Base-by-base conservation (phyloP, 2,329 filamentous ascomycete species). In the Colletotrichum lini region DNA sequence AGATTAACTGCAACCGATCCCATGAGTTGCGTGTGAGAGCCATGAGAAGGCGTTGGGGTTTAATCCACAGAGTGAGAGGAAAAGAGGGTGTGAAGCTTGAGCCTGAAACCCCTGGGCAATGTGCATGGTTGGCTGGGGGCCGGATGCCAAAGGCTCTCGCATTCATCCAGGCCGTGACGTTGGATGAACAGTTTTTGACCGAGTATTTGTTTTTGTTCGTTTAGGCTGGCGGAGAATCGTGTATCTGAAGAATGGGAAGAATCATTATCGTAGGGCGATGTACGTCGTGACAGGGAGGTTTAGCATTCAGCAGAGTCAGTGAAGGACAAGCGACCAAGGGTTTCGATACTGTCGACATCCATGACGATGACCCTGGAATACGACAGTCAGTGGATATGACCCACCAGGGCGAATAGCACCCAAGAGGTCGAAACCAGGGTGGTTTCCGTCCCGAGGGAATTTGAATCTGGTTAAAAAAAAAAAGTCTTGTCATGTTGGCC, bases 71-170 rank as follows among this genome's bases (percentile, higher is more conserved):
- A 54, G 3, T 21, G 54, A 49, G 53, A 38, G 18, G 47, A 3
- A 21, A 47, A 49, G 58, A 67, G 52, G 68, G 64, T 67, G 64
- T 62, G 57, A 67, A 57, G 68, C 64, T 42, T 45, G 21, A 56
- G 64, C 50, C 68, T 38, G 40, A 30, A 57, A 58, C 57, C 68
- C 68, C 68, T 67, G 64, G 16, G 35, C 15, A 16, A 16, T 8
- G 53, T 50, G 58, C 64, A 68, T 71, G 64, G 68, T 58, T 71
- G 64, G 68, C 68, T 58, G 38, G 64, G 62, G 59, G 64, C 18
- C 23, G 68, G 57, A 45, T 21, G 50, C 50, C 50, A 62, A 62
- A 45, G 44, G 16, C 35, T 62, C 21, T 58, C n/a, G 35, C 53
- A n/a, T 21, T 16, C 23, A 44, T 59, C 35, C 21, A 57, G 42